Conservation (phyloP, 495 filamentous ascomycete genomes). For the Baudoinia panamericana region DNA sequence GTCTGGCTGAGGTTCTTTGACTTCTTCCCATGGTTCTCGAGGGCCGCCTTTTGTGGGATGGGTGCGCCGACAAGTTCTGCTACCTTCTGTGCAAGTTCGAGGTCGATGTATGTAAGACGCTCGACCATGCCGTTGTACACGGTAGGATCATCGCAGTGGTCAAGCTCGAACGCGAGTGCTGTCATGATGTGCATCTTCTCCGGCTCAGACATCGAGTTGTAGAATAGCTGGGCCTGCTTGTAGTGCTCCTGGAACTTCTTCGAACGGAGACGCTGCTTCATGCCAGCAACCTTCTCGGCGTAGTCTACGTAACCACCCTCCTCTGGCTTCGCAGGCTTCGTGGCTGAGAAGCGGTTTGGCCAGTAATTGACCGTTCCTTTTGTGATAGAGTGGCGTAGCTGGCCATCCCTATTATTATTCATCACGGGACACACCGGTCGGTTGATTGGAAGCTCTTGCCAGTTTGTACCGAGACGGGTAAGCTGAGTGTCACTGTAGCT, state of each 20-base stretch:
- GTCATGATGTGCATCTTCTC: constrained; percentile 60
- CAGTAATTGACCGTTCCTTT: constrained; percentile 76
- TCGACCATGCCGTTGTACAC: constrained; percentile 64
- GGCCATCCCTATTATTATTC: constrained; percentile 66
- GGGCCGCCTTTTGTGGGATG: constrained; percentile 36
- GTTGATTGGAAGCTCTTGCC: constrained; percentile 79
- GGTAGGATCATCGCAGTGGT: constrained; percentile 75
- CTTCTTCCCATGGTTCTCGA: constrained; percentile 52
- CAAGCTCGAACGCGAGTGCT: constrained; percentile 71
- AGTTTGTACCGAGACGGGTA: constrained; percentile 69
- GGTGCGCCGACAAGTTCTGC: constrained; percentile 57
- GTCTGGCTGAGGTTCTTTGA: constrained; percentile 54
- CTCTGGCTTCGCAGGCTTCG: constrained; percentile 43
- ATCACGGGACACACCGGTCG: constrained; percentile 62
- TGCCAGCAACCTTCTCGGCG: constrained; percentile 50
- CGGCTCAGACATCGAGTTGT: constrained; percentile 58
- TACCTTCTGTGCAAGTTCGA: constrained; percentile 56
- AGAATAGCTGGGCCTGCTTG: constrained; percentile 64
- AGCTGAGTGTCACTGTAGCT: constrained; percentile 82
- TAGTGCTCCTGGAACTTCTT: constrained; percentile 74
- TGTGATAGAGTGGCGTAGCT: constrained; percentile 47
- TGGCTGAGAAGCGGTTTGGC: constrained; percentile 62
- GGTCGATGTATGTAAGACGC: constrained; percentile 59
- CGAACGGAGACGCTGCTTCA: constrained; percentile 55
- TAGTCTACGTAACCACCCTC: constrained; percentile 60